Base-by-base conservation (phyloP, 2,329 filamentous ascomycete species). In the Pseudohalonectria lignicola region DNA sequence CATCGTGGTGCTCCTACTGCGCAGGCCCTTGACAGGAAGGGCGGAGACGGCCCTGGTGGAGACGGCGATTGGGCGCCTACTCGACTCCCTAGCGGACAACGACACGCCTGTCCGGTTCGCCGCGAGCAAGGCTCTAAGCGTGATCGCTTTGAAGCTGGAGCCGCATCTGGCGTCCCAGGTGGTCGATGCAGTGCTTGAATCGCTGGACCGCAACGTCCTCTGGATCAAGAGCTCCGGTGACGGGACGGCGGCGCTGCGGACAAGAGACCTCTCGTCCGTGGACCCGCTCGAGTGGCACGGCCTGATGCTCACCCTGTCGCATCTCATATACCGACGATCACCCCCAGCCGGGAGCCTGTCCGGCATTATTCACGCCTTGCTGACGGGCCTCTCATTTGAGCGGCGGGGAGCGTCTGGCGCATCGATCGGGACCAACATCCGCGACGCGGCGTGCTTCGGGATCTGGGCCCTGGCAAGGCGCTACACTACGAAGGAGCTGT, bases 401-500 rank as follows among this genome's bases (percentile, higher is more conserved):
- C 86, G 94, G 51, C 74, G 88, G 41, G 84, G 82, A 33, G 75
- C 86, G 1, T 86, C 86, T 3, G 90, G 92, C n/a, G 78, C 74
- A 11, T 88, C 86, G 3, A 69, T 90, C 10, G 92, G 92, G 2
- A 82, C 85, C 2, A 94, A 93, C 48, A 88, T 98, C 13, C 77
- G 92, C 34, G 92, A 98, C 62, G 90, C 92, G 11, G 86, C 92
- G 3, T 95, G 88, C 55, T 98, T 96, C 55, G 92, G 92, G 6
- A 81, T 96, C 18, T 98, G 92, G 92, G 83, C 88, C 1, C 58
- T 96, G 7, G 86, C 90, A 17, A 74, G 92, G 39, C 80, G 90
- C 39, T 98, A 96, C 50, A 79, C 76, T 1, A 94, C 87, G 0
- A 53, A 65, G 1, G 90, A 96, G 55, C 68, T 96, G 6, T 66